Percentiles rank a stretch among this genome's conserved stretches.
Evolutionary conservation across 225 moss, liverwort and hornwort species (phyloP).

Genomic region (Physcomitrellopsis africana): DNA sequence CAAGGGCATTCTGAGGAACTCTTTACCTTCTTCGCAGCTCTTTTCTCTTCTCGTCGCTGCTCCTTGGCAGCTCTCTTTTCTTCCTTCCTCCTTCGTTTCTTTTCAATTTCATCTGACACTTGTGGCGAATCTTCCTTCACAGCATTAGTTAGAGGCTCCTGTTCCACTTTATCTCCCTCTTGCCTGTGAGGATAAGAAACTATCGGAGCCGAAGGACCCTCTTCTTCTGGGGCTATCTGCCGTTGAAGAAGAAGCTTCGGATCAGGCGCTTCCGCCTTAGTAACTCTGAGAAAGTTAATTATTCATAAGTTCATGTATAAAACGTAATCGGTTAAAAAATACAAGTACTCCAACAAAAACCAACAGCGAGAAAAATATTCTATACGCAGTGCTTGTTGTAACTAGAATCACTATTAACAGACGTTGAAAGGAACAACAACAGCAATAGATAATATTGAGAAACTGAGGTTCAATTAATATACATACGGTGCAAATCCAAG

Average conservation of each 20-base stretch:
- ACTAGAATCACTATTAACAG: constrained; percentile 1
- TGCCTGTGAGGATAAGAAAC: constrained; percentile 43
- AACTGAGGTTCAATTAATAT: constrained; percentile 9
- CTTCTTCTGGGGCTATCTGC: constrained; percentile 35
- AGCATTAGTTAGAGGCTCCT: constrained; percentile 20
- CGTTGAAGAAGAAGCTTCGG: constrained; percentile 53
- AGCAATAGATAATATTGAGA: constrained; percentile 2
- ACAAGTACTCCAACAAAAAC: background rate
- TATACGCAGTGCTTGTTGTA: background rate
- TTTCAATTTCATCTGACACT: constrained; percentile 36
- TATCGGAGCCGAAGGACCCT: constrained; percentile 34
- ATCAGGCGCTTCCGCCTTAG: constrained; percentile 52
- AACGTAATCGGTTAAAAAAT: background rate
- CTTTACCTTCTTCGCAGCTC: constrained; percentile 49
- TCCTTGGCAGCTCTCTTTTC: constrained; percentile 60
- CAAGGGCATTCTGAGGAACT: background rate
- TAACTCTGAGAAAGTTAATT: constrained; percentile 42
- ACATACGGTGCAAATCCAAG: constrained; percentile 91
- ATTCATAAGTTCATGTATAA: constrained; percentile 1
- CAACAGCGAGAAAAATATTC: constrained; percentile 6
- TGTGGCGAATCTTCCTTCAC: constrained; percentile 32
- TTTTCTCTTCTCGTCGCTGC: constrained; percentile 55
- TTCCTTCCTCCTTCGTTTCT: constrained; percentile 53
- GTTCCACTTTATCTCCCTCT: constrained; percentile 35
- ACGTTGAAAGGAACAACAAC: constrained; percentile 4